Percentiles rank a stretch among this genome's conserved stretches.
These are phyloP conservation scores for Cutaneotrichosporon sp. DNA, from an alignment of 1,284 basidiomycete genomes.

Conservation along the genomic window DNA sequence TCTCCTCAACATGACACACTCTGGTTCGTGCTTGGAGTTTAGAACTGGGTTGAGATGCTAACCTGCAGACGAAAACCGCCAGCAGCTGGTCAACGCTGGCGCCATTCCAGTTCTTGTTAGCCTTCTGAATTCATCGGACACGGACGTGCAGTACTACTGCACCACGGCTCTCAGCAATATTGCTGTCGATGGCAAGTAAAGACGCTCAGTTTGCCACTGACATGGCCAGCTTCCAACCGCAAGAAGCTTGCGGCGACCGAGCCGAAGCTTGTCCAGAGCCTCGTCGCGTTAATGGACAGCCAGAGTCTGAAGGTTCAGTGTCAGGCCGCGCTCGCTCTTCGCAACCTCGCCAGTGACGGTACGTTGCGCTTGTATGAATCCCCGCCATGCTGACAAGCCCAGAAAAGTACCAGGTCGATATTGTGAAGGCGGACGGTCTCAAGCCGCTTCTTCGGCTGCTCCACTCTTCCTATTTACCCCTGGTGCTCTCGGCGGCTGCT, in stretches of 20 bases:
- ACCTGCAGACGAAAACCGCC: constrained; percentile 86
- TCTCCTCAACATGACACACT: constrained; percentile 98
- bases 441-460: constrained; percentile 87
- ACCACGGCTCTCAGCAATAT: constrained; percentile 98
- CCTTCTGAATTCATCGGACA: constrained; percentile 92
- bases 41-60: background rate
- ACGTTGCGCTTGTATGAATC: constrained; percentile 22
- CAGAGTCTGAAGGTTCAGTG: constrained; percentile 98
- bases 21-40: constrained; percentile 55
- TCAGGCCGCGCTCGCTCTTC: constrained; percentile 90
- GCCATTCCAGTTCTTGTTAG: constrained; percentile 97
- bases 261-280: constrained; percentile 88
- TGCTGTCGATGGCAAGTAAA: constrained; percentile 75
- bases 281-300: constrained; percentile 96
- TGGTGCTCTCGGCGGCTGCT: constrained; percentile 96
- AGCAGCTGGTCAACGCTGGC: constrained; percentile 96
- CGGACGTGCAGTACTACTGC: constrained; percentile 99
- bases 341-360: constrained; percentile 98
- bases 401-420: constrained; percentile 99
- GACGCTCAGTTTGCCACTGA: background rate
- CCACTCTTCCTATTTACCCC: constrained; percentile 95
- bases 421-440: constrained; percentile 92
- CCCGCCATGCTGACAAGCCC: constrained; percentile 7
- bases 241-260: constrained; percentile 94
- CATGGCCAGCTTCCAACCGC: constrained; percentile 66